Evolutionary conservation across 1,284 basidiomycete genomes (phyloP), one percentile per base, ranked within the genome.

Genomic region (Pseudozyma pruni): DNA sequence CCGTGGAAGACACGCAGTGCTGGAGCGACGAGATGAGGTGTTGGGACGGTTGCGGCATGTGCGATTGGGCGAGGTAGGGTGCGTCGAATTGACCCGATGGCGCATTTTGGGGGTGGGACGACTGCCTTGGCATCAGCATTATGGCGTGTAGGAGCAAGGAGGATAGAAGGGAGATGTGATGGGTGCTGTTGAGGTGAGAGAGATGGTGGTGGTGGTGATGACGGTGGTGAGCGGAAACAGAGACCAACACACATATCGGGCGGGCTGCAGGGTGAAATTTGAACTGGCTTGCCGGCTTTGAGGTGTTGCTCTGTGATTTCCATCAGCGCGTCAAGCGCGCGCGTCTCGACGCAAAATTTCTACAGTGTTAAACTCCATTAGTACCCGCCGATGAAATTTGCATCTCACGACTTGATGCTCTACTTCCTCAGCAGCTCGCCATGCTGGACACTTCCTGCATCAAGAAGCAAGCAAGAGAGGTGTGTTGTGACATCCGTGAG

Each of bases 1-100:
- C 58, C 1, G 69, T 62, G 22, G 58, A 62, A 2, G 51, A 34
- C 9, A 72, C 69, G 22, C 69, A 67, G 17, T 43, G 38, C 23
- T 72, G 68, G 37, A 71, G 33, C 13, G 60, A 64, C 34, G 56
- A 55, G 35, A 64, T 59, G 16, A 60, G 45, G 39, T 66, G 59
- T 23, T 54, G 59, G 13, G 66, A 69, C 10, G 63, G 64, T 33
- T 70, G 67, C 17, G 41, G 60, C 49, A 55, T 31, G 1, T 53
- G 64, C 53, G 56, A 55, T 34, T 58, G 55, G 11, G 45, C 32
- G 9, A 32, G 37, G 32, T 52, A 56, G 2, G 25, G 33, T 6
- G 52, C 51, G 20, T 67, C 63, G 39, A 48, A 60, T 20, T 38
- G 47, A 4, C 25, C 48, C 23, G 43, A 47, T 20, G 44, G 35